Base-by-base conservation (phyloP, 306 rosid genomes). In the Hylodesmum podocarpum region DNA sequence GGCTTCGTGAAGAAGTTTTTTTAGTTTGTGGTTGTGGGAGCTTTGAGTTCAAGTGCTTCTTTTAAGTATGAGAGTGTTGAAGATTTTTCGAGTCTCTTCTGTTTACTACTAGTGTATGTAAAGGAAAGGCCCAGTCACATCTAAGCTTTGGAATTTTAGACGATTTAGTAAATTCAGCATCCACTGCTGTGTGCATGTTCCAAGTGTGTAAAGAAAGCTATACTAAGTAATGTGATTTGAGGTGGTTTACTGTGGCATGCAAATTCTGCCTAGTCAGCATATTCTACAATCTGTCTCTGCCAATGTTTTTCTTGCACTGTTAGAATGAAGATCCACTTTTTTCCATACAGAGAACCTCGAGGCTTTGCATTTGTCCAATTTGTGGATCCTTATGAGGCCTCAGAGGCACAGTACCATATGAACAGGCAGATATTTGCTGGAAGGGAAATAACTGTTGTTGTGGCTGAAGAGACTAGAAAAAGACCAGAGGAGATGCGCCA, bases 331-430 rank as follows among this genome's bases (percentile, higher is more conserved):
- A 57, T 76, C 37, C 78, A 44, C 18, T 68, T 82, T 49, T 80
- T 87, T 50, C 62, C 79, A 5, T 88, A 80, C 87, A 96, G 99
- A 80, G 89, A 92, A 75, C 99, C 99, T 73, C 96, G 99, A 18
- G 99, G 99, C 69, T 96, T 96, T 88, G 99, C 99, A 72, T 96
- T 96, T 80, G 92, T 96, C 78, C 96, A 96, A 80, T 96, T 96
- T 88, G 93, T 92, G 80, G 99, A 96, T 89, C 39, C 94, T 15
- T 86, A 92, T 71, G 99, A 92, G 2, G 99, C 98, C 62, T 89
- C 97, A 6, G 99, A 96, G 83, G 99, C 99, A 64, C 99, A 96
- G 72, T 93, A 96, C 84, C 97, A 96, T 76, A 92, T 96, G 98
- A 93, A 96, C 73, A 92, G 99, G 58, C 85, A 91, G 73, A 89